These are phyloP conservation scores for Chimonanthus salicifolius DNA, from an alignment of 164 flowering plant genomes.

Conservation along the genomic window DNA sequence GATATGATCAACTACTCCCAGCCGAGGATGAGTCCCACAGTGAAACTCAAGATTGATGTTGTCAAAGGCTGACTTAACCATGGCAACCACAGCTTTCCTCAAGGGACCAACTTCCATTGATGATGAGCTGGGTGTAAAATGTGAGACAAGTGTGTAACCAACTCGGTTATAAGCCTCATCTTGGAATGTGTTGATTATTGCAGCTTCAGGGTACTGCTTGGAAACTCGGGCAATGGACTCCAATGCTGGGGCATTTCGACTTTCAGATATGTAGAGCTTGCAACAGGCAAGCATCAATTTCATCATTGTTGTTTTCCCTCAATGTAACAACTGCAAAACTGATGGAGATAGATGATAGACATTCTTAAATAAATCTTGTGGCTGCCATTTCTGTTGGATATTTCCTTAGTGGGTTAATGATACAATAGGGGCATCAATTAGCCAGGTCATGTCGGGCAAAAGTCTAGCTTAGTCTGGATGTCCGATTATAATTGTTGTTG, in stretches of 20 bases:
- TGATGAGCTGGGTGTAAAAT: constrained; percentile 27
- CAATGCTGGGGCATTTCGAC: constrained; percentile 44
- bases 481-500: too few species aligned
- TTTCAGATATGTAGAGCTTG: constrained; percentile 64
- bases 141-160: constrained; percentile 55
- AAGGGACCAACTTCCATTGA: constrained; percentile 42
- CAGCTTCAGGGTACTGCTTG: constrained; percentile 34
- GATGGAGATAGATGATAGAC: not conserved
- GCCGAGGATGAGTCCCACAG: constrained; percentile 66
- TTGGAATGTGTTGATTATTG: constrained; percentile 53
- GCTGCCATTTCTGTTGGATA: too few species aligned
- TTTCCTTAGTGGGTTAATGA: too few species aligned
- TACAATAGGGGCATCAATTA: too few species aligned
- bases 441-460: too few species aligned
- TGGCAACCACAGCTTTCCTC: constrained; percentile 43
- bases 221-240: constrained; percentile 56
- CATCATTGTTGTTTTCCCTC: constrained; percentile 14
- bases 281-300: constrained; percentile 49
- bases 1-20: constrained; percentile 71
- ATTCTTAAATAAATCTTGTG: too few species aligned
- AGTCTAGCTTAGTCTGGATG: too few species aligned
- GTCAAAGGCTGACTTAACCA: constrained; percentile 54
- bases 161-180: constrained; percentile 54
- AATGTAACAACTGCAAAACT: not conserved
- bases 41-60: constrained; percentile 56